Evolutionary conservation across 106 monocot genomes (phyloP), one percentile per base, ranked within the genome.

Genomic region (Dendrobium chrysotoxum): DNA sequence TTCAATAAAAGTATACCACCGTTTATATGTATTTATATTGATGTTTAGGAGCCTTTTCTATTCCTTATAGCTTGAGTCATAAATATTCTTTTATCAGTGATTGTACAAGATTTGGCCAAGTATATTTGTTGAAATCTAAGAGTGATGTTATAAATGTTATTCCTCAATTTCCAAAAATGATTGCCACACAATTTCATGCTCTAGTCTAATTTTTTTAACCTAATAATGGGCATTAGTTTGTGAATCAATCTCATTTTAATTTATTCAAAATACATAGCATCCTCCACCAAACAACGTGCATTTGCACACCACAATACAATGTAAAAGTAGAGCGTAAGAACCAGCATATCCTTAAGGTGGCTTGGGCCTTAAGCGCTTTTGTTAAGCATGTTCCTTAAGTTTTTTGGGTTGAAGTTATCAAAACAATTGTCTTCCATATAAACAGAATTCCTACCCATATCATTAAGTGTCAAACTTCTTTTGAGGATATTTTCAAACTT

Each of bases 251-350:
- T 66, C 4, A 28, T 23, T 1, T 9, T 66, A 21, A 21, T 46
- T 64, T 66, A 66, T 66, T 66, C 65, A 66, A 66, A 66, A 21
- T n/a, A 23, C 21, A 64, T 64, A 64, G 64, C 5, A 66, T 66
- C 21, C 25, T 66, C 65, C 28, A 66, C 65, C n/a, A 66, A 28
- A 64, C n/a, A 2, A 66, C 7, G n/a, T n/a, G 65, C 28, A 28
- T 28, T n/a, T 66, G n/a, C 65, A 66, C 10, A 21, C 21, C 65
- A 66, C 10, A 23, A 21, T 28, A 21, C 0, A 66, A 66, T 28
- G 13, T 3, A 4, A 64, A 7, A 64, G 0, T 23, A 4, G 21
- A 66, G 65, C 65, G 10, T 66, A 66, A 66, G 65, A 66, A 66
- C 28, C 9, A 28, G 5, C 12, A n/a, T 66, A 21, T 66, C 65